These are phyloP conservation scores for Sedum album DNA, from an alignment of 164 flowering plant genomes.

Conservation along the genomic window DNA sequence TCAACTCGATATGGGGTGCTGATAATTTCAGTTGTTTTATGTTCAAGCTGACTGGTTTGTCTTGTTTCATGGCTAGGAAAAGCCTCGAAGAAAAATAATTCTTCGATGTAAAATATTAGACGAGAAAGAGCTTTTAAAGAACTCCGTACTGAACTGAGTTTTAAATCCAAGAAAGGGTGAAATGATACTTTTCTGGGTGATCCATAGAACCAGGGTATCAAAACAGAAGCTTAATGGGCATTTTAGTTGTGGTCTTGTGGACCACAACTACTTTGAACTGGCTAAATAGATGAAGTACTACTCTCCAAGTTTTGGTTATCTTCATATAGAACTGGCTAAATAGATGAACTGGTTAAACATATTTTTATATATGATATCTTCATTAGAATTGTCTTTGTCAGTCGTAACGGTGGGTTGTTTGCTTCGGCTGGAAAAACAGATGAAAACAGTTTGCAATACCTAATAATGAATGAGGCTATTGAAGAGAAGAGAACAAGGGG, in stretches of 20 bases:
- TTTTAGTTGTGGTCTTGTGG: background rate
- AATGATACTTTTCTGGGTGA: constrained; percentile 5
- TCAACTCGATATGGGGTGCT: background rate
- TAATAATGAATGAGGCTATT: constrained; percentile 1
- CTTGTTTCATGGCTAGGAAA: too few species aligned
- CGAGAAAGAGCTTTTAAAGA: constrained; percentile 2
- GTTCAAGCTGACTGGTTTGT: background rate
- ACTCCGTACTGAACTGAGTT: background rate
- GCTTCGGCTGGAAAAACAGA: background rate
- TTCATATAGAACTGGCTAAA: too few species aligned
- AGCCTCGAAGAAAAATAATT: constrained; percentile 1
- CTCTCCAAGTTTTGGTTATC: background rate
- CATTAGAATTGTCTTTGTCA: background rate
- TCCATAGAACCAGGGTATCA: constrained; percentile 2
- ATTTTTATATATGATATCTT: too few species aligned
- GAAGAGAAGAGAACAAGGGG: background rate
- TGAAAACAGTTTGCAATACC: background rate
- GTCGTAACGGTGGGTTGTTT: background rate
- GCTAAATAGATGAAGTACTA: background rate
- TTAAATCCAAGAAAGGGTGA: background rate
- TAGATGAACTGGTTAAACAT: too few species aligned
- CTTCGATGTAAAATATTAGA: constrained; percentile 5
- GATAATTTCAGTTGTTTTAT: background rate
- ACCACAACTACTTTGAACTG: background rate
- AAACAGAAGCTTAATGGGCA: constrained; percentile 3